Percentiles rank a stretch among this genome's conserved stretches.
These are phyloP conservation scores for Diatrype stigma DNA, from an alignment of 2,329 filamentous ascomycete genomes.

Conservation along the genomic window DNA sequence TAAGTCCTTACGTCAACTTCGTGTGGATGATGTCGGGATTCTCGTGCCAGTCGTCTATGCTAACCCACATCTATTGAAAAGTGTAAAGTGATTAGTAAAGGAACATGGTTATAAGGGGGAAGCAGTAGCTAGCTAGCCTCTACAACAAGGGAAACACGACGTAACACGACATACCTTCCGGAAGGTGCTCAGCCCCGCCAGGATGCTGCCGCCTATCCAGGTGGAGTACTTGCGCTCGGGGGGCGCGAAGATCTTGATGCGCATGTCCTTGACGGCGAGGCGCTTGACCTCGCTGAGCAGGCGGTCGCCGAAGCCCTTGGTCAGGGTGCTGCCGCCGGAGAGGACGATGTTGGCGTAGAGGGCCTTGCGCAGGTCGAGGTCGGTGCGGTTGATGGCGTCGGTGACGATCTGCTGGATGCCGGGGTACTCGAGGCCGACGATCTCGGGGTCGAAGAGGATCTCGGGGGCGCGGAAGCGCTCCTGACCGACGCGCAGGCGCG, in stretches of 20 bases:
- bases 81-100: conserved; percentile 11
- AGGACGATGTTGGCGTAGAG: conserved; percentile 96
- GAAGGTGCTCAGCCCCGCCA: conserved; percentile 95
- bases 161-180: conserved; percentile 67
- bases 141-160: conserved; percentile 2
- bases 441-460: conserved; percentile 95
- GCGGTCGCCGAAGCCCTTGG: conserved; percentile 93
- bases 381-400: conserved; percentile 89
- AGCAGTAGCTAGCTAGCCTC: too few relatives aligned
- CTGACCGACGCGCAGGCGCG: conserved; percentile 84
- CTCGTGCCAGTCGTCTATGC: conserved; percentile 99
- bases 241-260: conserved; percentile 98
- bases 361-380: conserved; percentile 90
- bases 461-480: conserved; percentile 95
- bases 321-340: conserved; percentile 91
- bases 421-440: conserved; percentile 94
- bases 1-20: conserved; percentile 71
- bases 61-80: conserved; percentile 87
- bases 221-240: conserved; percentile 98
- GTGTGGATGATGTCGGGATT: conserved; percentile 98
- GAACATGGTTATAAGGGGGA: too few relatives aligned
- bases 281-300: conserved; percentile 88
- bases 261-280: conserved; percentile 96
- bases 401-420: conserved; percentile 98
- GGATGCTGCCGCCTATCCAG: conserved; percentile 97